Evolutionary conservation across 768 basidiomycete species (phyloP), one percentile per base, ranked within the genome.

Genomic region (Tricholoma hemisulphureum): DNA sequence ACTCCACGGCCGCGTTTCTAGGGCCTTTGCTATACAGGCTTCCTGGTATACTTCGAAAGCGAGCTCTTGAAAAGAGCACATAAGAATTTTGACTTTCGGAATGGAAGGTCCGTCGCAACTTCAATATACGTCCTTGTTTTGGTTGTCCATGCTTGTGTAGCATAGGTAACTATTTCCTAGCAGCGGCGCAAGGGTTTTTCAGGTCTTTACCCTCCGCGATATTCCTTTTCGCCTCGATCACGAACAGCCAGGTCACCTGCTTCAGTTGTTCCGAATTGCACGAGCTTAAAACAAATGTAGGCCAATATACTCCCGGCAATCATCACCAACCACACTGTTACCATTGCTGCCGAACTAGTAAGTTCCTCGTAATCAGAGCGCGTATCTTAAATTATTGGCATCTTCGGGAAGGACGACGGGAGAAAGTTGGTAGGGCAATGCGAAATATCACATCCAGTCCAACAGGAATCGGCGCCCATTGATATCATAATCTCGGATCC

Each of bases 311-410:
- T 96, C 2, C 95, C 95, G 0, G 92, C 88, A 3, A 89, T 98
- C 61, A 85, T 95, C 37, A 98, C 95, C 11, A 95, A 93, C 71
- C 92, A 93, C 69, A 94, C 91, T 0, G 93, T 94, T n/a, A 97
- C 95, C 13, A 94, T 98, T 60, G 92, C 94, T 35, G 93, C 89
- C 21, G 89, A 95, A 71, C 79, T 96, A 58, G 78, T 78, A n/a
- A 65, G 90, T 85, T 26, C 66, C 73, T 13, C 32, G 35, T 8
- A 32, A 32, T 5, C 32, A 6, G 18, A 39, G n/a, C 37, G 37
- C n/a, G 23, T 8, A 9, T 13, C 11, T 18, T 29, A 23, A 29
- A 11, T 29, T 10, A 7, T 29, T 4, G 7, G 11, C 20, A 8
- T 24, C 14, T 10, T 31, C 21, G 23, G 26, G 49, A 59, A 91